Evolutionary conservation across 148 eudicot species (phyloP).

Genomic region (Rhododendron ovatum): DNA sequence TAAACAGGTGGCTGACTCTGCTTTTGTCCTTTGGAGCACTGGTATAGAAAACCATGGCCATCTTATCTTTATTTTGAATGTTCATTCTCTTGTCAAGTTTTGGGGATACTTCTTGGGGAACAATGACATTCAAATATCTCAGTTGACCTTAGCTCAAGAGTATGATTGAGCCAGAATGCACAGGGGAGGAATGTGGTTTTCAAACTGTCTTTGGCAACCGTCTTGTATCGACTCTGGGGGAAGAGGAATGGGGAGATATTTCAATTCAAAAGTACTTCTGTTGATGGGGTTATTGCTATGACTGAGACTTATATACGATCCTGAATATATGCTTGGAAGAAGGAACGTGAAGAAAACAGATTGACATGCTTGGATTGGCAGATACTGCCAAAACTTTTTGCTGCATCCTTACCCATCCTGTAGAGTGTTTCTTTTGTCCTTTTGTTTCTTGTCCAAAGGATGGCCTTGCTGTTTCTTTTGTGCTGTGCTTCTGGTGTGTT

Average conservation of each 20-base stretch:
- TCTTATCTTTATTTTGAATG: not conserved
- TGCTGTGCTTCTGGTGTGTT: not conserved
- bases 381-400: not conserved
- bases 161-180: not conserved
- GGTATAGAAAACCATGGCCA: not conserved
- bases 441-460: not conserved
- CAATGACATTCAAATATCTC: not conserved
- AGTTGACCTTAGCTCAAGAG: not conserved
- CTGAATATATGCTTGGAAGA: not conserved
- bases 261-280: not conserved
- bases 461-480: not conserved
- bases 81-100: not conserved
- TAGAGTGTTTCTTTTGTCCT: not conserved
- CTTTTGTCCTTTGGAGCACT: not conserved
- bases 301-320: not conserved
- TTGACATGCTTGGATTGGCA: not conserved
- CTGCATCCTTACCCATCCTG: not conserved
- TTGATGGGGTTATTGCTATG: not conserved
- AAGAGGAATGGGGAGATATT: not conserved
- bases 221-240: not conserved
- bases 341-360: not conserved
- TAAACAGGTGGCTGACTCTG: not conserved
- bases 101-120: not conserved
- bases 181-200: not conserved
- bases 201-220: not conserved